These are phyloP conservation scores for Ophiocordyceps camponoti-floridani DNA, from an alignment of 2,329 filamentous ascomycete genomes.

Conservation along the genomic window DNA sequence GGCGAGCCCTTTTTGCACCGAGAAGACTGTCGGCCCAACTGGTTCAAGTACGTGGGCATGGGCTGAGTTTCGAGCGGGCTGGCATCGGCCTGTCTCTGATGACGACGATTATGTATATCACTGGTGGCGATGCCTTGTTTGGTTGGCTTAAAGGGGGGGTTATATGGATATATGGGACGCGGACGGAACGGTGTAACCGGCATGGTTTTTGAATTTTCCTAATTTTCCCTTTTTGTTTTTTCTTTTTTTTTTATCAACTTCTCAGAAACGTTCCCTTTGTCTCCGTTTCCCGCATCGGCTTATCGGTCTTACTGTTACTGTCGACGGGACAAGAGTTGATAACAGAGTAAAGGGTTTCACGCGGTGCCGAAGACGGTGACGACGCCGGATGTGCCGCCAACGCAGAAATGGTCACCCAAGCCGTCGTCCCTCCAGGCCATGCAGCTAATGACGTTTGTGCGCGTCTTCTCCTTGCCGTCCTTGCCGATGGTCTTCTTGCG, in stretches of 20 bases:
- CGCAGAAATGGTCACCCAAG: conserved; percentile 46
- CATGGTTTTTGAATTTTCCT: background rate
- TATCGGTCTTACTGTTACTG: background rate
- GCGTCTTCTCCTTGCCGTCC: conserved; percentile 41
- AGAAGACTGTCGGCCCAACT: conserved; percentile 89
- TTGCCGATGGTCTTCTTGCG: conserved; percentile 36
- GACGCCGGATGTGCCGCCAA: conserved; percentile 44
- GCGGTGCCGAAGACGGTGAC: conserved; percentile 41
- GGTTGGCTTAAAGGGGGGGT: background rate
- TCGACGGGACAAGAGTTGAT: background rate
- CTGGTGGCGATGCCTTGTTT: background rate
- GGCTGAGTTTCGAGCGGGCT: conserved; percentile 27
- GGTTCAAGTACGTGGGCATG: conserved; percentile 90
- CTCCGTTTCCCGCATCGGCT: too few species aligned
- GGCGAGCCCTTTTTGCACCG: conserved; percentile 70
- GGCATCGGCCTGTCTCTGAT: background rate
- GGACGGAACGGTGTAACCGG: background rate
- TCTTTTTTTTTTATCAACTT: background rate
- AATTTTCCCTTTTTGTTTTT: background rate
- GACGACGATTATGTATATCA: background rate
- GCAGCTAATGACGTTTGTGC: conserved; percentile 42
- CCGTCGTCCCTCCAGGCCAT: conserved; percentile 44
- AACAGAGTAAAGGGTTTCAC: conserved; percentile 5
- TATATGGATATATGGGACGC: conserved; percentile 1
- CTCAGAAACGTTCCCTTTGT: background rate